Base-by-base conservation (phyloP, 2,329 filamentous ascomycete genomes). In the Drechslerella dactyloides region DNA sequence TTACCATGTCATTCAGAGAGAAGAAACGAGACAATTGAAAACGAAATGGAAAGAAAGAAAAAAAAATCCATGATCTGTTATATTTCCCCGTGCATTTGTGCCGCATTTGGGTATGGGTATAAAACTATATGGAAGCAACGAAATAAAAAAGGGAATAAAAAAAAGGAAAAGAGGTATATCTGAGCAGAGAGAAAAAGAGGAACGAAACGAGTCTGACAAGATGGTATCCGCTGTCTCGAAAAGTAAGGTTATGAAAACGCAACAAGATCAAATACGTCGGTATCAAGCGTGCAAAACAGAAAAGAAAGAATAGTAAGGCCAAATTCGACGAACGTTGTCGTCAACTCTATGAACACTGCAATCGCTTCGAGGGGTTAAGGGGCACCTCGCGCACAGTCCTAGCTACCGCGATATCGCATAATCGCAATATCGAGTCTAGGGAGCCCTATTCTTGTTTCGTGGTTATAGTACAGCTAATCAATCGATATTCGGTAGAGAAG, bases 371-470 rank as follows among this genome's bases (percentile, higher is more conserved):
- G 70, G 74, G 75, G 8, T 76, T 77, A 76, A 76, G 70, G 74
- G 75, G 8, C 27, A 33, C 37, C 50, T 51, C 40, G 48, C 30
- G 46, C 53, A 75, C 81, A 73, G 72, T 76, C 74, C 77, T 33
- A 33, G 27, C 81, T 80, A 80, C 78, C 81, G 83, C 82, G 84
- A 85, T 85, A 81, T 83, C 37, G 37, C 37, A 42, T 6, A 6
- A 13, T 42, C 13, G 82, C 83, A 82, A 84, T 83, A 84, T 83
- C 85, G 84, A 85, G 84, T 86, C 86, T 86, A 86, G 86, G 84
- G 84, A 86, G 84, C 84, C 83, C 78, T 79, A 50, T 52, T 83
- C 81, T 83, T 84, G 84, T 84, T 83, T 83, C 83, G 82, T 81
- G 35, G 37, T 60, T 50, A 37, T 48, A 37, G 35, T 46, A 60